phyloP scores from a whole-genome alignment of 2,329 filamentous ascomycete genomes.

The Hortaea werneckii region DNA sequence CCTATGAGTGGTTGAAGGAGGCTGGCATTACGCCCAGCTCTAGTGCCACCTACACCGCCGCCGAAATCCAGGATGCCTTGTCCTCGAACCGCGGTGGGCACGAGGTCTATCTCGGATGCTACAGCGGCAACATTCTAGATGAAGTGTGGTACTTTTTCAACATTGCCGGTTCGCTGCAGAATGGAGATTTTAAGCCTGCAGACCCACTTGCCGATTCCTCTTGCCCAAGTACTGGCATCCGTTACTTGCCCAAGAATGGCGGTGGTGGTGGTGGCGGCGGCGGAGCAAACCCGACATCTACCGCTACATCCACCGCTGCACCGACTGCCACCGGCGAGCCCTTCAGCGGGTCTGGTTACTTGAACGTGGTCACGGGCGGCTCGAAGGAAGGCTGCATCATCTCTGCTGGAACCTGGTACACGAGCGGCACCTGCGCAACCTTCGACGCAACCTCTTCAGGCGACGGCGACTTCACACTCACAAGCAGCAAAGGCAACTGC shows the following conservation, averaged over 20 bases:
- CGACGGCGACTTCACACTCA: slow-evolving; percentile 42
- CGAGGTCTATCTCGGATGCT: slow-evolving; percentile 52
- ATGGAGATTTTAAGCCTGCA: slow-evolving; percentile 49
- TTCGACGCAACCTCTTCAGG: slow-evolving; percentile 41
- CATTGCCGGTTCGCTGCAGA: slow-evolving; percentile 47
- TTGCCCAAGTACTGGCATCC: slow-evolving; percentile 54
- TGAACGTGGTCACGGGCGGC: slow-evolving; percentile 46
- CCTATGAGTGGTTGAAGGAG: slow-evolving; percentile 51
- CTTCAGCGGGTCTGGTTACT: slow-evolving; percentile 49
- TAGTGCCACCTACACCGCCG: slow-evolving; percentile 48
- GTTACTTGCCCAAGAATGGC: slow-evolving; percentile 50
- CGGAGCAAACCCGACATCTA: slow-evolving; percentile 14
- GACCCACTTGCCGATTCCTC: slow-evolving; percentile 45
- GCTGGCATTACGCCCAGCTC: slow-evolving; percentile 50
- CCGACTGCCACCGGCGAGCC: slow-evolving; percentile 25
- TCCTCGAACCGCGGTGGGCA: slow-evolving; percentile 41
- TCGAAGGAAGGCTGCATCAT: slow-evolving; percentile 56
- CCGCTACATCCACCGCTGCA: slow-evolving; percentile 9
- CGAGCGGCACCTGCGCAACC: slow-evolving; percentile 56
- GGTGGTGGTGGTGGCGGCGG: slow-evolving; percentile 1
- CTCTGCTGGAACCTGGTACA: slow-evolving; percentile 56
- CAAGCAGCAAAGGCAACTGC: slow-evolving; percentile 50
- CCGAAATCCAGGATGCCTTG: slow-evolving; percentile 51
- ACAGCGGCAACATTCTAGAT: slow-evolving; percentile 34
- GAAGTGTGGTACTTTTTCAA: slow-evolving; percentile 57